Conservation (phyloP, 208 protist genomes). For the Acanthamoeba lenticulata region DNA sequence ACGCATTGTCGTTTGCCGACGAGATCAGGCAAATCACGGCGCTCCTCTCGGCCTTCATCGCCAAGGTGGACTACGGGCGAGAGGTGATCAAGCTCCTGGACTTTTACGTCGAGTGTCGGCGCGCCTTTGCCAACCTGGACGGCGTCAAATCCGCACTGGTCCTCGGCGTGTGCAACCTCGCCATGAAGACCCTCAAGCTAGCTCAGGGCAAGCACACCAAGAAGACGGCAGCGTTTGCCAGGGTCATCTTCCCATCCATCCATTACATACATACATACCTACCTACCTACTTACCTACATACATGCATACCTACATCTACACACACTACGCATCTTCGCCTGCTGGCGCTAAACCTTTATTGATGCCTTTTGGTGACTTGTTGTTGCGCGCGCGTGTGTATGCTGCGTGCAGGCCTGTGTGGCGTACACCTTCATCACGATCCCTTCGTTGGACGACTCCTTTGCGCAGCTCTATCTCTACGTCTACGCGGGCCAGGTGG, state of each 20-base stretch:
- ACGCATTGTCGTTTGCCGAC: slow-evolving; percentile 80
- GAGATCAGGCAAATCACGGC: slow-evolving; percentile 81
- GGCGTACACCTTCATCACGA: slow-evolving; percentile 88
- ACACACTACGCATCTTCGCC: too few species aligned
- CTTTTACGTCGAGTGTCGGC: slow-evolving; percentile 88
- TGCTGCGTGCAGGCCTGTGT: slow-evolving; percentile 80
- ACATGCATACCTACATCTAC: too few species aligned
- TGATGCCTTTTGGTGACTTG: too few species aligned
- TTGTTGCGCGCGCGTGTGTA: background rate
- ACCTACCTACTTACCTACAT: too few species aligned
- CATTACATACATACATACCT: background rate
- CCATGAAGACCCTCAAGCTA: slow-evolving; percentile 76
- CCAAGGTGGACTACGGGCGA: slow-evolving; percentile 81
- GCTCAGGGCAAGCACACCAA: slow-evolving; percentile 80
- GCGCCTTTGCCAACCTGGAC: slow-evolving; percentile 86
- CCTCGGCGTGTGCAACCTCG: slow-evolving; percentile 70
- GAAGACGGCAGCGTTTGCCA: slow-evolving; percentile 83
- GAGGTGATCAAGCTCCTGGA: slow-evolving; percentile 88
- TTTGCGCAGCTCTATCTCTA: slow-evolving; percentile 82
- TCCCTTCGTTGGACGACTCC: slow-evolving; percentile 86
- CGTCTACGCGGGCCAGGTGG: slow-evolving; percentile 73
- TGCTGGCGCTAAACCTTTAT: too few species aligned
- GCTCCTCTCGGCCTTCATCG: slow-evolving; percentile 82
- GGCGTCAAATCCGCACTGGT: slow-evolving; percentile 82
- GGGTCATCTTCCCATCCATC: slow-evolving; percentile 17